Evolutionary conservation across 306 rosid genomes (phyloP).

Genomic region (Quercus alba): DNA sequence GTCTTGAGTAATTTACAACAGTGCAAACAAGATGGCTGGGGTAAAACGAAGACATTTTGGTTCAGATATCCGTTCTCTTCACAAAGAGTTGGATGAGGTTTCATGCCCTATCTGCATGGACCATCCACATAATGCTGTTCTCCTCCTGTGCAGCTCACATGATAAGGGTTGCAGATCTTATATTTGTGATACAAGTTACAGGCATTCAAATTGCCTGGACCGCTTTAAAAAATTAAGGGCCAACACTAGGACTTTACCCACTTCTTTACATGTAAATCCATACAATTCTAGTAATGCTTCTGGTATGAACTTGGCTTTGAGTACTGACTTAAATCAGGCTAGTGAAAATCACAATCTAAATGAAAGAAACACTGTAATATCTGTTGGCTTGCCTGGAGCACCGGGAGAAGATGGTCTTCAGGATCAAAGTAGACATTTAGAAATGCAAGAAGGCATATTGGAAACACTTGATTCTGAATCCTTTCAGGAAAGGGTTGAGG

Average conservation of each 20-base stretch:
- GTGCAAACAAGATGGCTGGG: constrained; percentile 98
- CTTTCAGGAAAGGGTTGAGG: constrained; percentile 59
- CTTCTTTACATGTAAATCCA: constrained; percentile 59
- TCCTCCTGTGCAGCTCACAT: constrained; percentile 93
- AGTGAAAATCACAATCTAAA: constrained; percentile 54
- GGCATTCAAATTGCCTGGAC: constrained; percentile 98
- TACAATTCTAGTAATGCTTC: constrained; percentile 57
- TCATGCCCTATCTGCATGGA: constrained; percentile 99
- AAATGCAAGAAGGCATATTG: constrained; percentile 55
- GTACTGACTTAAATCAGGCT: constrained; percentile 59
- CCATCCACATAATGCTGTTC: constrained; percentile 99
- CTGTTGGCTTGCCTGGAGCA: constrained; percentile 66
- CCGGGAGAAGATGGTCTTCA: constrained; percentile 57
- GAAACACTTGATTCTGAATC: constrained; percentile 77
- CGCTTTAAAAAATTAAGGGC: constrained; percentile 81
- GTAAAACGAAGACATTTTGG: constrained; percentile 92
- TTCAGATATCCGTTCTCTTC: constrained; percentile 84
- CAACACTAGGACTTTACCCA: constrained; percentile 55
- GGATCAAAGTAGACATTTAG: constrained; percentile 61
- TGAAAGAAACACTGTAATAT: constrained; percentile 59
- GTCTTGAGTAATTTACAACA: constrained; percentile 70
- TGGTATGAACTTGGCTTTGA: constrained; percentile 52
- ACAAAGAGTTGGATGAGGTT: constrained; percentile 97
- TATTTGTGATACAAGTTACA: constrained; percentile 93
- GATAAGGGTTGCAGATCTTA: constrained; percentile 97